Evolutionary conservation across 805 yeast genomes (phyloP), one percentile per base, ranked within the genome.

Genomic region (Saturnispora hagleri): DNA sequence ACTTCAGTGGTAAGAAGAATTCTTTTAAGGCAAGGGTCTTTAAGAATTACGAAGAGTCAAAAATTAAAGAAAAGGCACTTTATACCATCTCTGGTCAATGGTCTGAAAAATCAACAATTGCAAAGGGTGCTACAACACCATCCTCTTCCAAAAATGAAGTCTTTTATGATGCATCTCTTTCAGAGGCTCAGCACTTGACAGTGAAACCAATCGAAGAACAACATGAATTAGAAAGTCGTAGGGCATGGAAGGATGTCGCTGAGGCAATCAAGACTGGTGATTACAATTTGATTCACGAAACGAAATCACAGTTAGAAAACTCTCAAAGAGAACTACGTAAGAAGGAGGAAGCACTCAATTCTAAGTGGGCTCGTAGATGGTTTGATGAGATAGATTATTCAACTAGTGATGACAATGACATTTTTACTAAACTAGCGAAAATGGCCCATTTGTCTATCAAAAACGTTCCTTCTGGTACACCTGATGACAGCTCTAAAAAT

Each of bases 1-100:
- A 89, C 72, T 89, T 93, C 64, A 78, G 89, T 20, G 99, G 99
- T 61, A 91, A 90, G 75, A 91, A 90, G 73, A 90, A 93, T 71
- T 70, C 89, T 17, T 89, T 85, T 72, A 93, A 90, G 70, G 96
- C 96, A 26, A 79, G 91, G 63, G 75, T 93, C 54, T 86, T 65
- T 65, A 77, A 76, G 60, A 79, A 77, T 62, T 68, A 70, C 27
- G 71, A 76, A n/a, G 72, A 76, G 34, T 69, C 74, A 12, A 57
- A 57, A n/a, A 63, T 72, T 51, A 79, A 77, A 57, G 79, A 76
- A 34, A 79, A 81, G 54, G 87, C 95, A 1, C 69, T 89, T 51
- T 86, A 79, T 69, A 86, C 95, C 15, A 82, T 93, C 54, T 62
- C 73, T 46, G 99, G 99, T 46, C 97, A 89, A 72, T 93, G 98